Evolutionary conservation across 768 basidiomycete species (phyloP), one percentile per base, ranked within the genome.

Genomic region (Boletus fagicola): DNA sequence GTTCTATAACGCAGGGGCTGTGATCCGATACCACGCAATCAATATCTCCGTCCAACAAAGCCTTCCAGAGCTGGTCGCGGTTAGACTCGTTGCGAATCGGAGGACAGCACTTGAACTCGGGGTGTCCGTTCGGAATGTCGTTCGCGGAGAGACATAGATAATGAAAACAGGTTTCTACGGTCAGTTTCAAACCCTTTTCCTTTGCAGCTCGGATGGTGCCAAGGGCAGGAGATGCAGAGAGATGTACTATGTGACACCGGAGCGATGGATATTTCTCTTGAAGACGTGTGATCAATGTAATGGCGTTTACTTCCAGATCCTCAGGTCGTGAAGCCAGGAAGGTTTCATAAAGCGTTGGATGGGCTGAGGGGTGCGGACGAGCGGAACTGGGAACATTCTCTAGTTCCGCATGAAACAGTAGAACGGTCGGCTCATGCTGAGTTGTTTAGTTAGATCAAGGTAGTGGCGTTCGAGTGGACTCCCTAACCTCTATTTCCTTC

Each of bases 121-220:
- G 87, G 24, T 74, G 83, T 11, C 88, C 88, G 55, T 80, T 69
- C 6, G 92, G 92, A 56, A 97, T 87, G 47, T 83, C 74, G 53
- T 85, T 81, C 0, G 93, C 80, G 40, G 82, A 77, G 9, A 97
- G 82, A 63, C 85, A 85, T 22, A 98, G 84, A 75, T 99, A 99
- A 73, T 99, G 96, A 75, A 96, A 98, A 73, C 95, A 98, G 1
- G 96, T 99, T 78, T 99, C 96, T 49, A 94, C 92, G 0, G 94
- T 93, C 51, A 99, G 75, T 10, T 86, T 85, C 35, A 84, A 72
- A 0, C 88, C 84, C 1, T 81, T 75, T 1, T 76, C 69, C 64
- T 79, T 85, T 5, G 94, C 94, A 47, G 81, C 77, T 42, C 83
- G 83, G 58, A 98, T 84, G 39, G 83, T 62, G 4, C 88, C 90